Evolutionary conservation across 306 rosid species (phyloP).

Genomic region (Bauhinia variegata): DNA sequence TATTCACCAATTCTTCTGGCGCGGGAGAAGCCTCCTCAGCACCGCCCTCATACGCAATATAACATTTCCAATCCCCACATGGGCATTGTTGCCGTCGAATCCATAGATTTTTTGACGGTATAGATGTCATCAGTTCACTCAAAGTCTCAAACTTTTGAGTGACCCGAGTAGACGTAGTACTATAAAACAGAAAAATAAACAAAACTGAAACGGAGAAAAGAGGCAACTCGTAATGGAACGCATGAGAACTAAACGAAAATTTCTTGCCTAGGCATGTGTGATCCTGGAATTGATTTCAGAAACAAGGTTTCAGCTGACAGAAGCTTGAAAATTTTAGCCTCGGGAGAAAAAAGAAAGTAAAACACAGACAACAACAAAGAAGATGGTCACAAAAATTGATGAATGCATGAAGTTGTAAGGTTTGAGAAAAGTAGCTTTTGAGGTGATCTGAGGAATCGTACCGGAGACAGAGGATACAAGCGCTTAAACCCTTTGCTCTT

Average conservation of each 20-base stretch:
- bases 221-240: constrained; percentile 5
- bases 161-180: constrained; percentile 34
- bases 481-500: constrained; percentile 39
- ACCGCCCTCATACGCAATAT: constrained; percentile 68
- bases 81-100: constrained; percentile 94
- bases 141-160: constrained; percentile 31
- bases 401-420: too few relatives aligned
- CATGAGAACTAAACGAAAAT: not conserved
- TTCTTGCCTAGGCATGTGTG: not conserved
- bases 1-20: constrained; percentile 60
- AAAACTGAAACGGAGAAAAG: constrained; percentile 12
- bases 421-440: not conserved
- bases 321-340: constrained; percentile 6
- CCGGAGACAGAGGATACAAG: constrained; percentile 35
- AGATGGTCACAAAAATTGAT: not conserved
- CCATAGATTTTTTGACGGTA: constrained; percentile 75
- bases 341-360: not conserved
- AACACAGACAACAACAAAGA: not conserved
- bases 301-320: not conserved
- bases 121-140: constrained; percentile 53
- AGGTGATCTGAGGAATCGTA: constrained; percentile 23
- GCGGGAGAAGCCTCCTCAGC: constrained; percentile 61
- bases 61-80: constrained; percentile 99
- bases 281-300: constrained; percentile 18
- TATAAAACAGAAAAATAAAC: constrained; percentile 2